A percentile compares a stretch with the other conserved stretches of the same genome.
Evolutionary conservation across 805 yeast genomes (phyloP).

Genomic region (Wickerhamomyces sydowiorum): DNA sequence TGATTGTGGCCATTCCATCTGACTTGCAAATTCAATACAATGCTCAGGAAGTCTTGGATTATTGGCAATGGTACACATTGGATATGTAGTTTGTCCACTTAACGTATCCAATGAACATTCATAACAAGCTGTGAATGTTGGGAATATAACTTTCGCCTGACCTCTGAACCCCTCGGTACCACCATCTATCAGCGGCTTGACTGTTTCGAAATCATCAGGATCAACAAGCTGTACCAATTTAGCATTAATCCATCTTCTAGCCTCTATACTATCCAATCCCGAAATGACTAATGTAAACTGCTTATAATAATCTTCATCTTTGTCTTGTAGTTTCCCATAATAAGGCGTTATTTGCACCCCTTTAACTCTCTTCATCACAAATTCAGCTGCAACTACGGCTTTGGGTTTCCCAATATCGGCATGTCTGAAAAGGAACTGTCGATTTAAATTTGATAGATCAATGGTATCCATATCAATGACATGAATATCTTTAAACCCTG

Average conservation of each 20-base stretch:
- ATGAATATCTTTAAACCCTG: constrained; percentile 74
- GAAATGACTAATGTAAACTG: constrained; percentile 73
- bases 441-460: constrained; percentile 82
- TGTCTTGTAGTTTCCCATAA: constrained; percentile 60
- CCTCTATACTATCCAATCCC: constrained; percentile 86
- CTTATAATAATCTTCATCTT: constrained; percentile 54
- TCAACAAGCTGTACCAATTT: constrained; percentile 61
- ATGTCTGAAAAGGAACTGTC: constrained; percentile 82
- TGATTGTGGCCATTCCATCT: constrained; percentile 61
- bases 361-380: constrained; percentile 41
- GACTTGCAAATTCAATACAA: constrained; percentile 86
- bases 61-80: constrained; percentile 90
- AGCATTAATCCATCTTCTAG: constrained; percentile 84
- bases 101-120: constrained; percentile 84
- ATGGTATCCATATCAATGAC: constrained; percentile 90
- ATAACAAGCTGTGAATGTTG: constrained; percentile 83
- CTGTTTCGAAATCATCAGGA: constrained; percentile 36
- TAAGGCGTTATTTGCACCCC: constrained; percentile 49
- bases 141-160: constrained; percentile 80
- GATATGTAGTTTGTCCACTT: constrained; percentile 58
- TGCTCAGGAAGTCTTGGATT: constrained; percentile 95
- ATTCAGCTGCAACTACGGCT: constrained; percentile 69
- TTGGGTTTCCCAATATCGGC: constrained; percentile 83
- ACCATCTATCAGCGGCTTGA: constrained; percentile 80
- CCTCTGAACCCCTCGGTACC: constrained; percentile 96